Evolutionary conservation across 495 filamentous ascomycete species (phyloP), one percentile per base, ranked within the genome.

Genomic region (Penicillium roqueforti): DNA sequence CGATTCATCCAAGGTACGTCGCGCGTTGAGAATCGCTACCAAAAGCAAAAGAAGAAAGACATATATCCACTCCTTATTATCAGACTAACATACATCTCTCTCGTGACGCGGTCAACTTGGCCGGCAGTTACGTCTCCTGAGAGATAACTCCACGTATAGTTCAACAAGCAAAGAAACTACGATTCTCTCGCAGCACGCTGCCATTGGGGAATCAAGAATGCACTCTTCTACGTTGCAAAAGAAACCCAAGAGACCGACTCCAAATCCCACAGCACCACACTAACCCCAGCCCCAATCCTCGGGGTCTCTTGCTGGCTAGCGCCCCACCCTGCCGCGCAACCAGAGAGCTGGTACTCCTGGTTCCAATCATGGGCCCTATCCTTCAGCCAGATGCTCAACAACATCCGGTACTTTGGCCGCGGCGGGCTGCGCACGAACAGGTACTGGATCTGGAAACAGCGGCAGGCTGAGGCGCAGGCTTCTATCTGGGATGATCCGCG

Each of bases 221-320:
- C 76, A 23, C 71, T 87, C 18, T 86, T 86, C 70, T 77, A 81
- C 62, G 82, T 86, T 29, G 83, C 82, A 8, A 83, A 82, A 62
- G 75, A 82, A 47, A 63, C 69, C 4, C 18, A 48, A 31, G 6
- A 51, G 1, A 6, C 25, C 1, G 29, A 37, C 34, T 13, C 23
- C 28, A 36, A 34, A 19, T 42, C 7, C 34, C 28, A 23, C 19
- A 39, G 41, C 51, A 16, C 45, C 40, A 14, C 51, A 38, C 4
- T 23, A n/a, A 51, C 38, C n/a, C 2, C 59, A 26, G 65, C 69
- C 37, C 71, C 73, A 26, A 73, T 87, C 29, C 71, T 86, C 44
- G 84, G 84, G 20, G 78, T 82, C 37, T 82, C 83, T n/a, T 84
- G 81, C 71, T 87, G 83, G 84, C 65, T 86, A 25, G 70, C 76